phyloP scores from a whole-genome alignment of 371 early-diverging fungal genomes.

The Circinella umbellata region DNA sequence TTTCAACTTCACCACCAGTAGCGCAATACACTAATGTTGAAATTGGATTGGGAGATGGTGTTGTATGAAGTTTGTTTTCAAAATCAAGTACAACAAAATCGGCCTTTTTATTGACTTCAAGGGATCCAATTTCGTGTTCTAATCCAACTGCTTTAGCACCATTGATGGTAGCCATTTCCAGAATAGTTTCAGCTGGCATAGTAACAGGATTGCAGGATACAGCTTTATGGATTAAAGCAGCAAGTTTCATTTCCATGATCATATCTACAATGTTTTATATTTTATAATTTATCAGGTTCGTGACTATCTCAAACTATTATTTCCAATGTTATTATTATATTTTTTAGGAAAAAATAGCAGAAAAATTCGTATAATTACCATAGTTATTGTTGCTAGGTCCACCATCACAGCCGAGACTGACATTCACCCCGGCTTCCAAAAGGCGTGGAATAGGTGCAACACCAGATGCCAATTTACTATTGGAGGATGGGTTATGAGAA shows the following conservation, averaged over 20 bases:
- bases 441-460: constrained; percentile 26
- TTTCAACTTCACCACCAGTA: constrained; percentile 27
- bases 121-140: constrained; percentile 30
- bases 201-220: constrained; percentile 27
- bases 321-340: no score
- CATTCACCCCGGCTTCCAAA: constrained; percentile 28
- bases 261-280: constrained; percentile 6
- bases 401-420: constrained; percentile 27
- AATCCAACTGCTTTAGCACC: constrained; percentile 33
- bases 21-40: constrained; percentile 25
- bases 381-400: constrained; percentile 29
- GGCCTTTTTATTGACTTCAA: constrained; percentile 32
- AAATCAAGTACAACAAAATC: constrained; percentile 33
- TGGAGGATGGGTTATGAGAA: constrained; percentile 29
- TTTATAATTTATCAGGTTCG: no score
- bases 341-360: no score
- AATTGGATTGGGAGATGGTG: constrained; percentile 19
- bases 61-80: constrained; percentile 27
- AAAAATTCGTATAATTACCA: neutral
- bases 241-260: constrained; percentile 32
- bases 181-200: constrained; percentile 29
- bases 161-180: constrained; percentile 36
- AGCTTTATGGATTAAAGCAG: constrained; percentile 29
- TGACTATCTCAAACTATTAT: no score
- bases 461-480: constrained; percentile 30